Evolutionary conservation across 331 rosid species (phyloP).

Genomic region (Pyracantha coccinea): DNA sequence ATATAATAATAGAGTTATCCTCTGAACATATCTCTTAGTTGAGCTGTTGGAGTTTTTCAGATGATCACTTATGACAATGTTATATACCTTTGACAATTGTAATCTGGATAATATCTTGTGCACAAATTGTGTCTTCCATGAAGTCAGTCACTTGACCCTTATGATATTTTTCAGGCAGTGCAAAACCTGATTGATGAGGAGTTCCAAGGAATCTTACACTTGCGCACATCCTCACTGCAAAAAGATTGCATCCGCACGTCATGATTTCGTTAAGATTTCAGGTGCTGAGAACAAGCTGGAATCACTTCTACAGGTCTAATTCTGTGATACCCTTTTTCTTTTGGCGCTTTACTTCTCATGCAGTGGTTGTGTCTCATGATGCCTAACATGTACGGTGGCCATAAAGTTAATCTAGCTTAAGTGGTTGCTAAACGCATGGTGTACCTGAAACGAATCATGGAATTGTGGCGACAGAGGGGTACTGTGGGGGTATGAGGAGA

Average conservation of each 20-base stretch:
- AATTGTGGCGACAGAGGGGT: no score
- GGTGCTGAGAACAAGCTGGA: slow-evolving; percentile 96
- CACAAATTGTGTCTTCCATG: neutral
- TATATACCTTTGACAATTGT: neutral
- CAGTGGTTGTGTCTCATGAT: neutral
- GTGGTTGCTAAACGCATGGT: neutral
- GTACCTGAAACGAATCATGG: no score
- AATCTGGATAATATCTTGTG: neutral
- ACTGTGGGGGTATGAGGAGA: no score
- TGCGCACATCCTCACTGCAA: slow-evolving; percentile 83
- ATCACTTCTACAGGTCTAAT: slow-evolving; percentile 69
- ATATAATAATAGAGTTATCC: neutral
- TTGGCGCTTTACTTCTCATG: neutral
- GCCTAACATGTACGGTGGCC: neutral
- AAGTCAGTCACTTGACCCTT: slow-evolving; percentile 6
- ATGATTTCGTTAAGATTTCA: slow-evolving; percentile 85
- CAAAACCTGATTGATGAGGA: slow-evolving; percentile 83
- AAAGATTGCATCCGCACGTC: slow-evolving; percentile 82
- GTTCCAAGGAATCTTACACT: slow-evolving; percentile 79
- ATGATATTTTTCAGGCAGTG: slow-evolving; percentile 63
- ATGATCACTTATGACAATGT: no score
- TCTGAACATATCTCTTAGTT: neutral
- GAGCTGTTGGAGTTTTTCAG: neutral
- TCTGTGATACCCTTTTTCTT: neutral
- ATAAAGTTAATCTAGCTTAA: neutral